These are phyloP conservation scores for Umbelopsis sp. DNA, from an alignment of 192 early-diverging fungal species.

Conservation along the genomic window DNA sequence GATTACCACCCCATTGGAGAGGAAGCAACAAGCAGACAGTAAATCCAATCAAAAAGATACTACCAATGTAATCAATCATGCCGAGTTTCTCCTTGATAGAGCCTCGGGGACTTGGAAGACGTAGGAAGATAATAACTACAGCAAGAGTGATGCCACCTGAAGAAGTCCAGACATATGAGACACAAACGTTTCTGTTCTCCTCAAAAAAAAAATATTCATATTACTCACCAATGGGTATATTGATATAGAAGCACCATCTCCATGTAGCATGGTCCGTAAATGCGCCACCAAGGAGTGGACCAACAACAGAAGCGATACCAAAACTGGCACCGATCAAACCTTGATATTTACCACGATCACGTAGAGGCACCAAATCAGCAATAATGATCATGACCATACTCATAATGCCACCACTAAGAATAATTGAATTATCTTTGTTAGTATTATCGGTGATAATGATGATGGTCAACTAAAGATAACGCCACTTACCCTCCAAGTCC, in stretches of 20 bases:
- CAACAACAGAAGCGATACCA: slow-evolving; percentile 53
- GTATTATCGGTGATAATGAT: not conserved
- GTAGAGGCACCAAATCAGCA: slow-evolving; percentile 60
- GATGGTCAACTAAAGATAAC: not conserved
- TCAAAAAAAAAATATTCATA: no score
- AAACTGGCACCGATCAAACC: slow-evolving; percentile 57
- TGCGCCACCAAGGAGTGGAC: slow-evolving; percentile 62
- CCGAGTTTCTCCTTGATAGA: slow-evolving; percentile 44
- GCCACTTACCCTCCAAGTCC: slow-evolving; percentile 66
- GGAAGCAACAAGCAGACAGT: slow-evolving; percentile 63
- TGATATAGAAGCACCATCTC: slow-evolving; percentile 64
- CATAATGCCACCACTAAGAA: slow-evolving; percentile 35
- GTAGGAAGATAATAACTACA: slow-evolving; percentile 13
- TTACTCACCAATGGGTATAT: slow-evolving; percentile 50
- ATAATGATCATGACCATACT: slow-evolving; percentile 69
- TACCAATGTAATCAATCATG: slow-evolving; percentile 66
- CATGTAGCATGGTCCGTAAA: slow-evolving; percentile 60
- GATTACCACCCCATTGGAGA: slow-evolving; percentile 60
- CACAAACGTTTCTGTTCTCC: no score
- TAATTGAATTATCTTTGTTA: not conserved
- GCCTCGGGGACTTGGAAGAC: not conserved
- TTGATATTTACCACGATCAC: slow-evolving; percentile 68
- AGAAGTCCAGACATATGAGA: no score
- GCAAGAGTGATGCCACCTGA: no score
- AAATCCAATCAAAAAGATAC: slow-evolving; percentile 49